phyloP scores from a whole-genome alignment of 2,329 filamentous ascomycete genomes.

The Pyrenochaeta sp. region DNA sequence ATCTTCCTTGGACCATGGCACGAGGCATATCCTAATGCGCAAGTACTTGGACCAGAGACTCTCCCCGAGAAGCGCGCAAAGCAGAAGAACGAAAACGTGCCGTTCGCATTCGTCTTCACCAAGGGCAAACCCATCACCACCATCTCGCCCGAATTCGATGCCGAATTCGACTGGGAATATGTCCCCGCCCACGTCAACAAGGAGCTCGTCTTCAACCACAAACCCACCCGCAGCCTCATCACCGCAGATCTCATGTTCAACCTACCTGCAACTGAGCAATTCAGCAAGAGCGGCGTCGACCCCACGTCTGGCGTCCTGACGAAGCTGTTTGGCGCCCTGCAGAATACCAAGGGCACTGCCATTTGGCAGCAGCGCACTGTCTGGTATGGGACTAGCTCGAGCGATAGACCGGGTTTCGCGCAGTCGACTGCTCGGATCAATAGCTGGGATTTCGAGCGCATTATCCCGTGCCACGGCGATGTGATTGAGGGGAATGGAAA shows the following conservation, averaged over 20 bases:
- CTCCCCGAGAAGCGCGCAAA: conserved; percentile 81
- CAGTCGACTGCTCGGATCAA: conserved; percentile 73
- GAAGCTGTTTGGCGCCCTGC: conserved; percentile 63
- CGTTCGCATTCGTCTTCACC: conserved; percentile 70
- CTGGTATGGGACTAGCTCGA: conserved; percentile 74
- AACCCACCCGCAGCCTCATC: conserved; percentile 79
- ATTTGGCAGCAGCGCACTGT: conserved; percentile 77
- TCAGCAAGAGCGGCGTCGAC: conserved; percentile 60
- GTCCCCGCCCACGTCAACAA: conserved; percentile 81
- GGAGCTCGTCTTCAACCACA: conserved; percentile 87
- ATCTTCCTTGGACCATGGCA: conserved; percentile 91
- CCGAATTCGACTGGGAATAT: conserved; percentile 85
- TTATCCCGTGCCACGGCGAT: conserved; percentile 95
- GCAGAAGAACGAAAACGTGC: conserved; percentile 63
- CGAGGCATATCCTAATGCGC: conserved; percentile 76
- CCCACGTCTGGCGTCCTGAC: conserved; percentile 66
- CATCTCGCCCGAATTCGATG: conserved; percentile 80
- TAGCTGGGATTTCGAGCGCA: conserved; percentile 81
- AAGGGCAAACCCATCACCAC: conserved; percentile 49
- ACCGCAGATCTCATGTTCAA: conserved; percentile 94
- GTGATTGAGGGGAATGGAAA: conserved; percentile 79
- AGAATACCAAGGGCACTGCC: conserved; percentile 67
- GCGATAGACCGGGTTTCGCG: conserved; percentile 73
- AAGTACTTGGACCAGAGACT: conserved; percentile 82
- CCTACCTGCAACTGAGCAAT: conserved; percentile 86